Base-by-base conservation (phyloP, 2,329 filamentous ascomycete species). In the Elsinoe fawcettii region DNA sequence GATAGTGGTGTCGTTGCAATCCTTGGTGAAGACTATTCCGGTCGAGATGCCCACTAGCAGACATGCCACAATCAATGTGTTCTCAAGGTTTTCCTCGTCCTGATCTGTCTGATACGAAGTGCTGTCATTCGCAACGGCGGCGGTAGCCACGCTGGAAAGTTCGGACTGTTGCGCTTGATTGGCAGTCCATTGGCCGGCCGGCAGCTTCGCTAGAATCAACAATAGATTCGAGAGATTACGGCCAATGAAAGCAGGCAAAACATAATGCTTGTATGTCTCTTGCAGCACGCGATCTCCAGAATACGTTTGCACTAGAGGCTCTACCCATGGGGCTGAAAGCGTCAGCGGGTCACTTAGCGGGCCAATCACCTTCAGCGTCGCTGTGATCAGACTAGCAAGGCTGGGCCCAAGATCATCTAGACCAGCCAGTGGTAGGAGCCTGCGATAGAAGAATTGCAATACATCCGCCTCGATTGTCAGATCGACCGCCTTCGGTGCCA, bases 161-260 rank as follows among this genome's bases (percentile, higher is more conserved):
- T 5, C 27, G 27, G 5, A 5, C 27, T 30, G 27, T 9, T 30
- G 27, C 9, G 5, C 5, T 37, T 14, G 63, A 65, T 11, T 39
- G n/a, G 5, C 59, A 62, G 14, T 32, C 63, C n/a, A 63, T 58
- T 5, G 70, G 55, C 46, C 70, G 66, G 32, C 76, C 65, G 70
- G 68, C 8, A 77, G 65, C 34, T 66, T 65, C 1, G 70, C 62
- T 14, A 78, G 64, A 46, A 78, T 74, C 1, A 61, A 53, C 16
- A 70, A 60, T 51, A 75, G 77, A 54, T 74, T 71, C 1, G 64
- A 54, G 16, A 70, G 62, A 39, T 69, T 66, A 1, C 72, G 69
- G 41, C 70, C 69, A 64, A 79, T 76, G 27, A 78, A 69, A 51
- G 72, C 70, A 2, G 76, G 76, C 36, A 79, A 72, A 1, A 79